Conservation (phyloP, 805 yeast genomes). For the Wickerhamiella vanderwaltii region DNA sequence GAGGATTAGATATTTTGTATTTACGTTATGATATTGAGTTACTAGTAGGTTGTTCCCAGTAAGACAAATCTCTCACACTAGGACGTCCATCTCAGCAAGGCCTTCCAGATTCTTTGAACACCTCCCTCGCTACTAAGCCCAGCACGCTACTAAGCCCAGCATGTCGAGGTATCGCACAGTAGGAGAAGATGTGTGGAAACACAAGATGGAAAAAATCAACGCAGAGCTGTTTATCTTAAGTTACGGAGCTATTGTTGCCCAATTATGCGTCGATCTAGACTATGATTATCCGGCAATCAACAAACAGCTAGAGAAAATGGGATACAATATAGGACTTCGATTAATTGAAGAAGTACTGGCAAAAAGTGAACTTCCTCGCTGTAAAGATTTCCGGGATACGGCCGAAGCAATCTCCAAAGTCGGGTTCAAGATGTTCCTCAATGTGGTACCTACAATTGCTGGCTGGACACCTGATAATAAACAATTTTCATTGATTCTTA, state of each 20-base stretch:
- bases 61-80: not conserved
- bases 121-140: too few relatives aligned
- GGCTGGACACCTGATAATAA: constrained; percentile 70
- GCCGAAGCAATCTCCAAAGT: constrained; percentile 75
- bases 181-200: constrained; percentile 90
- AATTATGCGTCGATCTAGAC: constrained; percentile 71
- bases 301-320: constrained; percentile 79
- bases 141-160: not conserved
- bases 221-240: constrained; percentile 90
- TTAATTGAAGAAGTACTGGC: constrained; percentile 88
- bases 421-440: constrained; percentile 83
- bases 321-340: constrained; percentile 84
- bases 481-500: constrained; percentile 57
- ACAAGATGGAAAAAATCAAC: constrained; percentile 78
- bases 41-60: not conserved
- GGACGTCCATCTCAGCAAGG: too few relatives aligned
- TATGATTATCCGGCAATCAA: constrained; percentile 71
- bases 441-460: constrained; percentile 61
- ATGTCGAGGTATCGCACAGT: constrained; percentile 29
- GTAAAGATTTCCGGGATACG: constrained; percentile 68
- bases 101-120: too few relatives aligned
- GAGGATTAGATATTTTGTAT: constrained; percentile 13
- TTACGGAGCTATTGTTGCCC: constrained; percentile 88
- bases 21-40: not conserved
- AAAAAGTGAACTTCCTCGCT: constrained; percentile 72